A percentile compares a stretch with the other conserved stretches of the same genome.
These are phyloP conservation scores for Saccharomyces pastorianus DNA, from an alignment of 1,139 yeast genomes.

Conservation along the genomic window DNA sequence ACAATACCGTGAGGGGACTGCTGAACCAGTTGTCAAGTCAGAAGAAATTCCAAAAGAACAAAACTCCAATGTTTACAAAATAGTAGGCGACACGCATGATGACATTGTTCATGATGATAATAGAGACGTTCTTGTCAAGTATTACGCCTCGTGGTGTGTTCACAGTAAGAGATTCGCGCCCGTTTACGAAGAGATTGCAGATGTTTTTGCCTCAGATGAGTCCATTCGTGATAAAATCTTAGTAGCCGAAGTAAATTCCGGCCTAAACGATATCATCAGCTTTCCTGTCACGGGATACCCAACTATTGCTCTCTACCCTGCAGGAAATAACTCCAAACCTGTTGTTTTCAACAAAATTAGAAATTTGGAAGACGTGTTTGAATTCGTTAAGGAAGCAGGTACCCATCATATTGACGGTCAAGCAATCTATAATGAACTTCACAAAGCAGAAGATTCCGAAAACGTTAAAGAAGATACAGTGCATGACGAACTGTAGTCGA, in stretches of 20 bases:
- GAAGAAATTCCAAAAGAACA: slow-evolving; percentile 80
- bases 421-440: slow-evolving; percentile 31
- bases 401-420: slow-evolving; percentile 49
- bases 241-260: slow-evolving; percentile 82
- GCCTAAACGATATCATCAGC: slow-evolving; percentile 70
- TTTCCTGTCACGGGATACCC: slow-evolving; percentile 86
- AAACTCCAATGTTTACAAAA: slow-evolving; percentile 60
- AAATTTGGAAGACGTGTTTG: slow-evolving; percentile 60
- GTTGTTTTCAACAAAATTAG: slow-evolving; percentile 63
- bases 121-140: slow-evolving; percentile 85
- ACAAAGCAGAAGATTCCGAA: neutral
- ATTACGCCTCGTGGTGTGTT: slow-evolving; percentile 98
- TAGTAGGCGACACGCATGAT: slow-evolving; percentile 81
- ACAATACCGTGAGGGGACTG: slow-evolving; percentile 54
- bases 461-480: neutral
- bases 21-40: slow-evolving; percentile 69
- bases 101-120: slow-evolving; percentile 54
- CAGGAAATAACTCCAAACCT: slow-evolving; percentile 69
- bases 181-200: slow-evolving; percentile 77
- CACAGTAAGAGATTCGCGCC: slow-evolving; percentile 95
- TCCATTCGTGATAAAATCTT: slow-evolving; percentile 45
- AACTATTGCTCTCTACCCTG: slow-evolving; percentile 84
- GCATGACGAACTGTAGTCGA: neutral
- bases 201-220: slow-evolving; percentile 44
- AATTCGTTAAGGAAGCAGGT: slow-evolving; percentile 62